Evolutionary conservation across 2,329 filamentous ascomycete species (phyloP).

Genomic region (Ascochyta koolunga): DNA sequence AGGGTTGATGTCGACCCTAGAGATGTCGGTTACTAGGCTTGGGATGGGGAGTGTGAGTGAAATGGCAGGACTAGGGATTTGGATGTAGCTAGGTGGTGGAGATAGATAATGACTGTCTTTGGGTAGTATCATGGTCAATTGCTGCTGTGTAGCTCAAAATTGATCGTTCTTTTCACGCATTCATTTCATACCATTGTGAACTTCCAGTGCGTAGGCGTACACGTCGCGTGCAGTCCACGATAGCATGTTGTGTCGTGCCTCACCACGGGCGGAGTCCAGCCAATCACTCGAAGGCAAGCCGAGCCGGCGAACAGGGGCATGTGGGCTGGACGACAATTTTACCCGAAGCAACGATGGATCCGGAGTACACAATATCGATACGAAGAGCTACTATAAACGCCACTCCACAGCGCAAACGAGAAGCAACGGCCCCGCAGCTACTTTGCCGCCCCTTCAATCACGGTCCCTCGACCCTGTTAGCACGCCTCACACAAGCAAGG

Average conservation of each 20-base stretch:
- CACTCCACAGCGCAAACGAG: constrained; percentile 11
- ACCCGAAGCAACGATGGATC: constrained; percentile 1
- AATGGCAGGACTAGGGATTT: too few relatives aligned
- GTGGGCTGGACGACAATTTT: neutral
- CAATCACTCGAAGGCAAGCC: constrained; percentile 3
- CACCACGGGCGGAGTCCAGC: neutral
- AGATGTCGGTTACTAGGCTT: neutral
- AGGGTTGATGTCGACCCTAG: neutral
- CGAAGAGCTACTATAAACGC: constrained; percentile 1
- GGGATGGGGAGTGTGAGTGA: neutral
- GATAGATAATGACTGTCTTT: too few relatives aligned
- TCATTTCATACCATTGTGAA: neutral
- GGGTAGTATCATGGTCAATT: too few relatives aligned
- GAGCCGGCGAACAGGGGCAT: constrained; percentile 2
- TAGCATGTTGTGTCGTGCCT: neutral
- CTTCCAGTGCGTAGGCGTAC: neutral
- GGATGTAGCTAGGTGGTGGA: too few relatives aligned
- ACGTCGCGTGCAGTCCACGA: neutral
- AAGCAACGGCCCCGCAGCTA: constrained; percentile 9
- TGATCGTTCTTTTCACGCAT: too few relatives aligned
- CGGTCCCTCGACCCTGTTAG: neutral
- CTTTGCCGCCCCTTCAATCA: constrained; percentile 9
- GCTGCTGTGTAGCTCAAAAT: too few relatives aligned
- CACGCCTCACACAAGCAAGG: neutral
- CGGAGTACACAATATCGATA: neutral